Conservation (phyloP, 2,329 filamentous ascomycete genomes). For the Penicillium capsulatum region DNA sequence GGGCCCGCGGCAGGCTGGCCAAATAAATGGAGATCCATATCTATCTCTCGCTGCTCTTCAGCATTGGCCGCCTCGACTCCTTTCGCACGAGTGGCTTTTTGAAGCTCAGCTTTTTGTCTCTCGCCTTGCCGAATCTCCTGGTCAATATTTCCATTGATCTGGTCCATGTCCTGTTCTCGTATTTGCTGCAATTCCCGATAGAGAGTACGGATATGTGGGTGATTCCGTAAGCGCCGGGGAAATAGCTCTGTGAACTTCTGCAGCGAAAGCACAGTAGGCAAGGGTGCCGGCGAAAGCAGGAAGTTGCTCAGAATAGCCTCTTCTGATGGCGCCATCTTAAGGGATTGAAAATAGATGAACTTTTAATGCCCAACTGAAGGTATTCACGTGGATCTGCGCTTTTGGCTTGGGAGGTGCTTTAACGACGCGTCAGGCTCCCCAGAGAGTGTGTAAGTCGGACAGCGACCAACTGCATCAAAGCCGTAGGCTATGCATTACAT, state of each 20-base stretch:
- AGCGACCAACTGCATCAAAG: no score
- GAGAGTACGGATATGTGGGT: constrained; percentile 63
- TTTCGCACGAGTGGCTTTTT: constrained; percentile 28
- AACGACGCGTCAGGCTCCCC: no score
- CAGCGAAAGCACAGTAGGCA: constrained; percentile 69
- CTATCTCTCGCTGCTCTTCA: constrained; percentile 37
- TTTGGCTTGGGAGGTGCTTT: no score
- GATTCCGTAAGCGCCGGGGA: constrained; percentile 61
- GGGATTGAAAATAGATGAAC: neutral
- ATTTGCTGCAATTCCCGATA: constrained; percentile 77
- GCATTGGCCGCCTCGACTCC: constrained; percentile 33
- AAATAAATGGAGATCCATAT: constrained; percentile 57
- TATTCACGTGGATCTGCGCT: no score
- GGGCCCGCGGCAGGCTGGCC: constrained; percentile 43
- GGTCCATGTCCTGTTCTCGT: constrained; percentile 64
- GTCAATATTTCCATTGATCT: constrained; percentile 55
- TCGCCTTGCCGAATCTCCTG: constrained; percentile 36
- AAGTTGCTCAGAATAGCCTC: constrained; percentile 71
- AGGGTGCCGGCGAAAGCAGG: constrained; percentile 68
- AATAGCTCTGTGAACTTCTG: constrained; percentile 74
- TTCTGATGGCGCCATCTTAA: constrained; percentile 70
- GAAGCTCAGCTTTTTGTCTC: constrained; percentile 37
- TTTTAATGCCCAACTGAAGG: no score
- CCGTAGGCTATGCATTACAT: no score
- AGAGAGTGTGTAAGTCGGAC: no score